A percentile compares a stretch with the other conserved stretches of the same genome.
These are phyloP conservation scores for Ceratobasidium sp. DNA, from an alignment of 1,284 basidiomycete species.

Conservation along the genomic window DNA sequence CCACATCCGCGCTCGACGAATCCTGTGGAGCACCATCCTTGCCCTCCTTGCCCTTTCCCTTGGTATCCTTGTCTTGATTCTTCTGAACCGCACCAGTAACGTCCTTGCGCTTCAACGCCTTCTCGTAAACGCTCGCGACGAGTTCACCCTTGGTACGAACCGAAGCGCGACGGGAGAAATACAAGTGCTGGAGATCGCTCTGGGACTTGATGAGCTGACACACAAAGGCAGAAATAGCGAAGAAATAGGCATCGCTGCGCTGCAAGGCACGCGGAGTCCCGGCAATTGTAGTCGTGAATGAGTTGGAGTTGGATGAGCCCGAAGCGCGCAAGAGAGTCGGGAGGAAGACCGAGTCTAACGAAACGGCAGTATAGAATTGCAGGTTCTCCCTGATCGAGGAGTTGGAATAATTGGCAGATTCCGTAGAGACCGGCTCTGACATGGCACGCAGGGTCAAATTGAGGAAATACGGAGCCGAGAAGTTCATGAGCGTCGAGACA, in stretches of 20 bases:
- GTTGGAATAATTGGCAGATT: constrained; percentile 14
- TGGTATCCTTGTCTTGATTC: constrained; percentile 15
- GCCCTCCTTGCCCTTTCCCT: constrained; percentile 25
- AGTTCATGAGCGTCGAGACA: constrained; percentile 41
- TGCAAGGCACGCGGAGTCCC: constrained; percentile 2
- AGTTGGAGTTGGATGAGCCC: constrained; percentile 1
- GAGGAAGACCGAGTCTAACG: constrained; percentile 37
- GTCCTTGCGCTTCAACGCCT: constrained; percentile 43
- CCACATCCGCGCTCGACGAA: constrained; percentile 33
- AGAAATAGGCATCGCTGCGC: constrained; percentile 44
- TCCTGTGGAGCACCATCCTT: neutral
- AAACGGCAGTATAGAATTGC: constrained; percentile 33
- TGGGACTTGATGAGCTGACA: constrained; percentile 39
- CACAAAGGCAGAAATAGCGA: constrained; percentile 26
- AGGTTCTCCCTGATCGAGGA: constrained; percentile 17
- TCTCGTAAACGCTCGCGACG: constrained; percentile 44
- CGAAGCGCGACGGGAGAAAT: constrained; percentile 34
- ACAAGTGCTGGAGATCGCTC: constrained; percentile 44
- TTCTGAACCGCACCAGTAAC: constrained; percentile 5
- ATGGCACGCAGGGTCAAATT: constrained; percentile 36
- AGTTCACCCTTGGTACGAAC: constrained; percentile 39
- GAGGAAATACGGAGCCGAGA: constrained; percentile 43
- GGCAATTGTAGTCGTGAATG: neutral
- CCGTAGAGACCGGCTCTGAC: constrained; percentile 8
- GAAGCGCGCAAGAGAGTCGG: constrained; percentile 18